phyloP scores from a whole-genome alignment of 2,329 filamentous ascomycete species.

The Hypoxylon sp. region DNA sequence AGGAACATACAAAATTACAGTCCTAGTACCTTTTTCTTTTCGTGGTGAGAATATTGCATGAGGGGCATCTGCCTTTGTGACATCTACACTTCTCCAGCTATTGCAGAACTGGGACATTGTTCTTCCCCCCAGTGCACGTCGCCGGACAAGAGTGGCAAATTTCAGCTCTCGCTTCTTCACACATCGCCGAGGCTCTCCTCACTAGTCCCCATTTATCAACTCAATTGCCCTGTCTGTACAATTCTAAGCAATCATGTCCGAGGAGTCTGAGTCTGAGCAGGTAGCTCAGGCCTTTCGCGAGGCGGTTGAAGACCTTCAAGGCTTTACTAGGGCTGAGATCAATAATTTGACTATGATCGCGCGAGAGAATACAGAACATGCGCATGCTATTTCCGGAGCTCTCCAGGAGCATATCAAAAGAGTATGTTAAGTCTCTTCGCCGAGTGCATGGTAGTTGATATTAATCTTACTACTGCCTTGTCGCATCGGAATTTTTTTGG shows the following conservation, averaged over 20 bases:
- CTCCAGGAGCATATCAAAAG: constrained; percentile 94
- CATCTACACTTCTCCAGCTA: constrained; percentile 35
- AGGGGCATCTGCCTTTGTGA: constrained; percentile 49
- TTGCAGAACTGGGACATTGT: constrained; percentile 32
- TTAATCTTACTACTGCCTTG: neutral
- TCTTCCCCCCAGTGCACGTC: constrained; percentile 29
- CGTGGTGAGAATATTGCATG: constrained; percentile 50
- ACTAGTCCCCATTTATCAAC: constrained; percentile 19
- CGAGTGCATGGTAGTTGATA: constrained; percentile 10
- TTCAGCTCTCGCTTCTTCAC: constrained; percentile 10
- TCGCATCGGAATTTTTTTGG: neutral
- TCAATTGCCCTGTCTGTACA: constrained; percentile 40
- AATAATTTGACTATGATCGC: constrained; percentile 98
- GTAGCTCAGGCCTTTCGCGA: constrained; percentile 96
- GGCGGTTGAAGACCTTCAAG: constrained; percentile 90
- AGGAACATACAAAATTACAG: constrained; percentile 48
- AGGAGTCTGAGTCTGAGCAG: constrained; percentile 76
- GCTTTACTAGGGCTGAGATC: constrained; percentile 95
- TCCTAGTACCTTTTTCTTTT: constrained; percentile 47
- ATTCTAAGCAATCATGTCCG: constrained; percentile 60
- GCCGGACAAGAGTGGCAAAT: constrained; percentile 9
- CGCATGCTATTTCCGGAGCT: constrained; percentile 90
- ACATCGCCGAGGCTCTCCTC: constrained; percentile 23
- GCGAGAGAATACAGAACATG: constrained; percentile 96
- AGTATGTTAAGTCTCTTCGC: constrained; percentile 73